These are phyloP conservation scores for Dimargaris cristalligena DNA, from an alignment of 192 early-diverging fungal genomes.

Conservation along the genomic window DNA sequence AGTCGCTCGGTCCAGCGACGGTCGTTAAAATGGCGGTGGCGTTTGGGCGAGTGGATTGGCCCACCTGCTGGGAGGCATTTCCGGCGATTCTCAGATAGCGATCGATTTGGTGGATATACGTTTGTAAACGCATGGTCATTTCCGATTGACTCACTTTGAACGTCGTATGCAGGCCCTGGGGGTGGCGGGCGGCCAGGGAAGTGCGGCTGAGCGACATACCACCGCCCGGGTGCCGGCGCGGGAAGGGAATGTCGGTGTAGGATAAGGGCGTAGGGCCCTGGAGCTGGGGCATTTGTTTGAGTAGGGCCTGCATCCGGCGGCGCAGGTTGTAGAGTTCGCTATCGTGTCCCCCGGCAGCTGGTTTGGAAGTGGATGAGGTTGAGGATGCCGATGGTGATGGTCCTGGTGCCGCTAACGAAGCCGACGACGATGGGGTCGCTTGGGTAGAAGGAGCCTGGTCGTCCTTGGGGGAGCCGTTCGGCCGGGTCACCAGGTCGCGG, in stretches of 20 bases:
- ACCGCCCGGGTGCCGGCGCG: background rate
- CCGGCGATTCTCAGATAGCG: background rate
- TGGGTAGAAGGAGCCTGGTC: background rate
- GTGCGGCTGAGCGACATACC: background rate
- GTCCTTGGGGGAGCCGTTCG: background rate
- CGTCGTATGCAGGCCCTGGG: background rate
- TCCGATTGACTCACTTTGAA: constrained; percentile 2
- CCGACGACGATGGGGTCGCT: background rate
- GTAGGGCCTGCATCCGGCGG: background rate
- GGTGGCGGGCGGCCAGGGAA: background rate
- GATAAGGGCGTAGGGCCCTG: background rate
- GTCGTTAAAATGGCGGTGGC: background rate
- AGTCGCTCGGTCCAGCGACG: background rate
- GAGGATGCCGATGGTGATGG: background rate
- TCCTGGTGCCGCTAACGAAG: background rate
- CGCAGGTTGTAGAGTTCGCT: background rate
- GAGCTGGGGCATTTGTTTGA: background rate
- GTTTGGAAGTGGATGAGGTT: background rate
- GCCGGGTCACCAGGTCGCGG: background rate
- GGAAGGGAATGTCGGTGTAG: background rate
- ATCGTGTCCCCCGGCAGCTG: background rate
- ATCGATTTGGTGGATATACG: background rate
- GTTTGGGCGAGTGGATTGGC: background rate
- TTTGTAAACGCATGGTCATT: background rate
- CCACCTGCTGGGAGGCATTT: too few relatives aligned